A percentile compares a stretch with the other conserved stretches of the same genome.
These are phyloP conservation scores for Chlorella vulgaris DNA, from an alignment of 139 green algal genomes.

Conservation along the genomic window DNA sequence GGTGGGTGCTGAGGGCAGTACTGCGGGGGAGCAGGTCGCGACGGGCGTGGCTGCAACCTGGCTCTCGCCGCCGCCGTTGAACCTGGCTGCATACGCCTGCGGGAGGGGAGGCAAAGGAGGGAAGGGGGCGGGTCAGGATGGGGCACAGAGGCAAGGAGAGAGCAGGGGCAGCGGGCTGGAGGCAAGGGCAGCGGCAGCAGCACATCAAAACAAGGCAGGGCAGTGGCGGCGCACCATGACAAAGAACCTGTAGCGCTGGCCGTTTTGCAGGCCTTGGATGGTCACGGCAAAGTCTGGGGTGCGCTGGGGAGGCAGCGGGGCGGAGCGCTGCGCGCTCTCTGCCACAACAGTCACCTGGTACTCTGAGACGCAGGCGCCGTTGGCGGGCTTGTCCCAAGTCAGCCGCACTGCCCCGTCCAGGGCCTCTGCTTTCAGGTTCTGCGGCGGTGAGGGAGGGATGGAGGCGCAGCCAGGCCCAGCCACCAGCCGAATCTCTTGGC, in stretches of 20 bases:
- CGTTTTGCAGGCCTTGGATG: conserved; percentile 1
- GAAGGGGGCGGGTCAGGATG: too few relatives aligned
- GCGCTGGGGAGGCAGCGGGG: not conserved
- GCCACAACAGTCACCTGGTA: conserved; percentile 10
- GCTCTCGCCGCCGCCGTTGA: conserved; percentile 3
- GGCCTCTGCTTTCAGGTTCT: not conserved
- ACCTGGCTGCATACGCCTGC: not conserved
- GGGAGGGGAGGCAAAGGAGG: not conserved
- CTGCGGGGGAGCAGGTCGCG: not conserved
- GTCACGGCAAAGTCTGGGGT: conserved; percentile 10
- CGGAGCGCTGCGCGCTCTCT: not conserved
- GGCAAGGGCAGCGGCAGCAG: not conserved
- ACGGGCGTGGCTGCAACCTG: not conserved
- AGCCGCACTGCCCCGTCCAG: not conserved
- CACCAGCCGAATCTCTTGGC: not conserved
- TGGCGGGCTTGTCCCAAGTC: not conserved
- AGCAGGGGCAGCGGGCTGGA: too few relatives aligned
- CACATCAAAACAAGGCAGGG: not conserved
- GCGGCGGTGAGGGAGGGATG: not conserved
- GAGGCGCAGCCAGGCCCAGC: not conserved
- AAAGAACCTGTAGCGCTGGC: conserved; percentile 1
- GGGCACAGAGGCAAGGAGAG: too few relatives aligned
- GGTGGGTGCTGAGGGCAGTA: conserved; percentile 1
- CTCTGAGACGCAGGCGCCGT: conserved; percentile 13
- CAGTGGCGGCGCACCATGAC: conserved; percentile 11